A percentile compares a stretch with the other conserved stretches of the same genome.
Conservation (phyloP, 805 yeast genomes). For the Allodekkera sacchari region DNA sequence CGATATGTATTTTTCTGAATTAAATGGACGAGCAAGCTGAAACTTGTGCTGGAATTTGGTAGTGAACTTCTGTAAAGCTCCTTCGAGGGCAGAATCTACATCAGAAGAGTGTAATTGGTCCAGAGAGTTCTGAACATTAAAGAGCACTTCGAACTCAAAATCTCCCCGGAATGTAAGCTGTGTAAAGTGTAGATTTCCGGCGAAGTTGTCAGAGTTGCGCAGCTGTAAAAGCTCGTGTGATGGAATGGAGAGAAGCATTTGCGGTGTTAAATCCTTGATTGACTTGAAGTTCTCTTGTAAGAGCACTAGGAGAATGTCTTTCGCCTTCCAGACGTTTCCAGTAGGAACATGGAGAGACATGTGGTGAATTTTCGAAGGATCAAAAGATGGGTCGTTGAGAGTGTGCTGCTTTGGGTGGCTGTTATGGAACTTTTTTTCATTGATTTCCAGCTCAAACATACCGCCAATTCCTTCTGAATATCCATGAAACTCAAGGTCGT, state of each 20-base stretch:
- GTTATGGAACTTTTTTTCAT: slow-evolving; percentile 42
- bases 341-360: slow-evolving; percentile 58
- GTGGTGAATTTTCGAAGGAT: slow-evolving; percentile 58
- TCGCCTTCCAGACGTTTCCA: slow-evolving; percentile 67
- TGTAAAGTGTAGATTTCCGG: slow-evolving; percentile 71
- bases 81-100: slow-evolving; percentile 28
- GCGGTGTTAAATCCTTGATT: too few relatives aligned
- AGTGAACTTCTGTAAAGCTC: slow-evolving; percentile 34
- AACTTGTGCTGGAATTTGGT: slow-evolving; percentile 43
- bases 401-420: slow-evolving; percentile 29
- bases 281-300: slow-evolving; percentile 63
- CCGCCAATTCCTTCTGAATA: slow-evolving; percentile 55
- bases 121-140: slow-evolving; percentile 36
- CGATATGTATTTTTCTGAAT: slow-evolving; percentile 28
- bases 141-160: slow-evolving; percentile 68
- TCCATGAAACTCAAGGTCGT: slow-evolving; percentile 38
- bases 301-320: slow-evolving; percentile 63
- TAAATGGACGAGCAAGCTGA: slow-evolving; percentile 47
- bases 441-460: slow-evolving; percentile 51
- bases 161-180: slow-evolving; percentile 70
- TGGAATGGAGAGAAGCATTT: slow-evolving; percentile 26
- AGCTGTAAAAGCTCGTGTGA: slow-evolving; percentile 45
- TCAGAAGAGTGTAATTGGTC: slow-evolving; percentile 31
- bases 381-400: slow-evolving; percentile 32
- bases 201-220: slow-evolving; percentile 49